A percentile compares a stretch with the other conserved stretches of the same genome.
Evolutionary conservation across 2,329 filamentous ascomycete genomes (phyloP).

Genomic region (Drechslerella stenobrocha): DNA sequence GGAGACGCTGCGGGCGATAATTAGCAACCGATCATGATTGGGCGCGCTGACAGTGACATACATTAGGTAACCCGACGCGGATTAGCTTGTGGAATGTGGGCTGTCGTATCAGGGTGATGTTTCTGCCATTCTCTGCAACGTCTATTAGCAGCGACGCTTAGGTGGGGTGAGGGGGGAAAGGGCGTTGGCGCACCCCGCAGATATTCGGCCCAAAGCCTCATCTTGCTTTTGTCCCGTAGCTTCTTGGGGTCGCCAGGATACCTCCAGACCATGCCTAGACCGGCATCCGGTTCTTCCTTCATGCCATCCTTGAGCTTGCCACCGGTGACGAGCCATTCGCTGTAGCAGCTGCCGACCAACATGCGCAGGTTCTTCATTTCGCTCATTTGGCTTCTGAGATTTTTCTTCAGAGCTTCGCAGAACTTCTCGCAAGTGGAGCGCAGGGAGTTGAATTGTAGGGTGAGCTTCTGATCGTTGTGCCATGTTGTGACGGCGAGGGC

Average conservation of each 20-base stretch:
- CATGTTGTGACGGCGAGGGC: conserved; percentile 92
- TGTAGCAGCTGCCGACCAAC: conserved; percentile 84
- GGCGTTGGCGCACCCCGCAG: conserved; percentile 62
- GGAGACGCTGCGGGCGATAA: conserved; percentile 63
- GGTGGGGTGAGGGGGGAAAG: not conserved
- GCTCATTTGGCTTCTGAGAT: conserved; percentile 80
- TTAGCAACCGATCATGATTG: not conserved
- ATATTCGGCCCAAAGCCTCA: conserved; percentile 96
- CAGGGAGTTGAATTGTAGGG: conserved; percentile 85
- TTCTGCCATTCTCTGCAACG: conserved; percentile 80
- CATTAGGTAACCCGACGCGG: conserved; percentile 87
- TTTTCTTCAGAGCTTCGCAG: conserved; percentile 92
- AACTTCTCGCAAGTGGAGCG: conserved; percentile 89
- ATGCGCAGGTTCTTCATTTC: conserved; percentile 82
- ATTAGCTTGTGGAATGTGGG: conserved; percentile 98
- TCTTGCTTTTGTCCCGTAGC: conserved; percentile 91
- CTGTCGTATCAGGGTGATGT: conserved; percentile 86
- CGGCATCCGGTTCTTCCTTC: conserved; percentile 78
- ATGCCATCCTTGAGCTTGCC: conserved; percentile 64
- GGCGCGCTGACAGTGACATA: conserved; percentile 25
- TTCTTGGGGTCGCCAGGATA: conserved; percentile 96
- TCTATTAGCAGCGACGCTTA: conserved; percentile 2
- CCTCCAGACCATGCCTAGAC: conserved; percentile 85
- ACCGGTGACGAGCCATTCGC: conserved; percentile 71
- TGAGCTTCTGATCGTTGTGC: conserved; percentile 88